Evolutionary conservation across 2,329 filamentous ascomycete species (phyloP), one percentile per base, ranked within the genome.

Genomic region (Fusarium newnesense): DNA sequence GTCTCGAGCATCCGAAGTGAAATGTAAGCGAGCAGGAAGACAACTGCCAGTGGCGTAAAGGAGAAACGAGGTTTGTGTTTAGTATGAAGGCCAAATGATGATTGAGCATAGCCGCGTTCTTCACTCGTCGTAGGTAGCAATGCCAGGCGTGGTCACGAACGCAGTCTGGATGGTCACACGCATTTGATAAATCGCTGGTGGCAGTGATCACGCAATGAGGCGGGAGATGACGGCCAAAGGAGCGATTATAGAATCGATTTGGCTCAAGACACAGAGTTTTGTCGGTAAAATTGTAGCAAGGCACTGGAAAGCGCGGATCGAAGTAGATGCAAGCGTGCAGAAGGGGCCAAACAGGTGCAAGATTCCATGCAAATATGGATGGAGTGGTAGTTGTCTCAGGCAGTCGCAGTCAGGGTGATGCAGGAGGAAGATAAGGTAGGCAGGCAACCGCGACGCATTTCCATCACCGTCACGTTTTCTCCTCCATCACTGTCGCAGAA

Each of bases 161-260:
- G 64, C 66, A 64, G 52, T 64, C 65, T 53, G 58, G 52, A 30
- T 52, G n/a, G 74, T 77, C 76, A 77, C 75, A 77, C 67, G 72
- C 64, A 72, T 67, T 74, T 66, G 74, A 54, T n/a, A 59, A 52
- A 52, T 74, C 42, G 72, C 65, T 54, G 61, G 62, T 49, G 72
- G 72, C 67, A 78, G 67, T 63, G 75, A 65, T 78, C 76, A 78
- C 75, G 56, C 67, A 72, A 68, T 67, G 71, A 56, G 54, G 65
- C 62, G 62, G 62, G 46, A 75, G 53, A 54, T 50, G 53, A 61
- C 62, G 56, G 60, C 70, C 73, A 57, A 36, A 56, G 65, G 54
- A 59, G 61, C 37, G 56, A 50, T 50, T 56, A 60, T 56, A 43
- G 50, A 40, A 57, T 50, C 40, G 54, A 54, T 59, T 63, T 70